These are phyloP conservation scores for Neospermospora avenae DNA, from an alignment of 2,329 filamentous ascomycete species.

Conservation along the genomic window DNA sequence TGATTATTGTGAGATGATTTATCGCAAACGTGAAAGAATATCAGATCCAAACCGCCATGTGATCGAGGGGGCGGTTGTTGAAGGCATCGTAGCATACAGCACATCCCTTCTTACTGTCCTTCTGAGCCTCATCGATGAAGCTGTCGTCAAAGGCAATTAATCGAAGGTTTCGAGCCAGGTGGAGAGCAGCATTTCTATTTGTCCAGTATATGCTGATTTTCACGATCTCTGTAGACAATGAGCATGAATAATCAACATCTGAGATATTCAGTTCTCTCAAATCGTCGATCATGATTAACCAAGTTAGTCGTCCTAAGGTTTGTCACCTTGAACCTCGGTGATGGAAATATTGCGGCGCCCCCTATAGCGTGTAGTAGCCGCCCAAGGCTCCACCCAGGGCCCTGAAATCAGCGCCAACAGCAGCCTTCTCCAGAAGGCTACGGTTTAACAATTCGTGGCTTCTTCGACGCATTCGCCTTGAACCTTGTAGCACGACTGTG, in stretches of 20 bases:
- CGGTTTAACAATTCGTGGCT: not conserved
- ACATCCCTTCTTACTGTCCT: not conserved
- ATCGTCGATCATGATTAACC: slow-evolving; percentile 8
- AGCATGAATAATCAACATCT: not conserved
- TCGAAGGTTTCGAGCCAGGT: slow-evolving; percentile 2
- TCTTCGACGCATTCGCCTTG: not conserved
- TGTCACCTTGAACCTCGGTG: too few species aligned
- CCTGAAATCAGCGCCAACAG: not conserved
- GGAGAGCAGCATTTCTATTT: not conserved
- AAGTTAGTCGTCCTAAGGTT: too few species aligned
- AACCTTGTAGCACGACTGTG: not conserved
- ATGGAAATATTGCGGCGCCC: not conserved
- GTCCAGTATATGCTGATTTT: not conserved
- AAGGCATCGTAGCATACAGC: not conserved
- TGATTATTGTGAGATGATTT: not conserved
- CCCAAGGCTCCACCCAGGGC: too few species aligned
- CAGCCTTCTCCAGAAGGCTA: slow-evolving; percentile 13
- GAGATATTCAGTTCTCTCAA: not conserved
- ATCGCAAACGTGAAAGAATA: not conserved
- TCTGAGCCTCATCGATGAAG: not conserved
- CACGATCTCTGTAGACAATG: not conserved
- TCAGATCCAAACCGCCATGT: not conserved
- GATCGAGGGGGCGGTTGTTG: not conserved
- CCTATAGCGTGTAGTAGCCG: too few species aligned
- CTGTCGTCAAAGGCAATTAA: slow-evolving; percentile 4